phyloP scores from a whole-genome alignment of 257 asterid species.

The Capsicum rhomboideum region DNA sequence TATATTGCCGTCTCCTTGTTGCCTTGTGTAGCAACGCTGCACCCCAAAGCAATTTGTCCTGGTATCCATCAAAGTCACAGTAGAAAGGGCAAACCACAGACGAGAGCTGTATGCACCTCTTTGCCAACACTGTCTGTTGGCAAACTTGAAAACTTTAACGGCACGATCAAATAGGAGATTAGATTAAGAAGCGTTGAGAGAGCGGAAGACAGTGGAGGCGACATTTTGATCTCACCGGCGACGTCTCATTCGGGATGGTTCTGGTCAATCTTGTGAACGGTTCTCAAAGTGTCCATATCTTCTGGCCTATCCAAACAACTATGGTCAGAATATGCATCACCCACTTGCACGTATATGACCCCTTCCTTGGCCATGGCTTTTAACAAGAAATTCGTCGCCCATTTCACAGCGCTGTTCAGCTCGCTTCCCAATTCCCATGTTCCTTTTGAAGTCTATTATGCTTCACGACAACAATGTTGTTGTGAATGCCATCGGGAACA shows the following conservation, averaged over 20 bases:
- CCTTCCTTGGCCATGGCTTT: constrained; percentile 70
- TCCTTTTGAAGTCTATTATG: constrained; percentile 62
- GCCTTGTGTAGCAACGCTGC: constrained; percentile 97
- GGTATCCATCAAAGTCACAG: constrained; percentile 79
- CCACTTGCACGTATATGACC: constrained; percentile 66
- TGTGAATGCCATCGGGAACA: constrained; percentile 82
- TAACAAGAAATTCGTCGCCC: constrained; percentile 72
- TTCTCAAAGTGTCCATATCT: constrained; percentile 71
- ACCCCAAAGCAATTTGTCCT: constrained; percentile 84
- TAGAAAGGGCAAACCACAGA: constrained; percentile 88
- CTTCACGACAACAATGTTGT: constrained; percentile 72
- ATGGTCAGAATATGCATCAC: constrained; percentile 74
- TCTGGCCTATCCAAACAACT: constrained; percentile 87
- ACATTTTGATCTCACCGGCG: constrained; percentile 82
- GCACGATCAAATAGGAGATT: constrained; percentile 61
- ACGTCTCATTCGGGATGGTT: constrained; percentile 75
- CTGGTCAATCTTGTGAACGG: constrained; percentile 50
- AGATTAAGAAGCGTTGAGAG: constrained; percentile 63
- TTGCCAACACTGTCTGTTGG: constrained; percentile 78
- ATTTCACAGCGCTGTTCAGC: constrained; percentile 45
- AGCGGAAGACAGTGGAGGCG: constrained; percentile 77
- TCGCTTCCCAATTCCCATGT: constrained; percentile 70
- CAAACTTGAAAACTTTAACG: constrained; percentile 70
- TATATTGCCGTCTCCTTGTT: constrained; percentile 48
- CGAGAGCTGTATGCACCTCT: constrained; percentile 79